Conservation (phyloP, 768 basidiomycete species). For the Mycena sanguinolenta region DNA sequence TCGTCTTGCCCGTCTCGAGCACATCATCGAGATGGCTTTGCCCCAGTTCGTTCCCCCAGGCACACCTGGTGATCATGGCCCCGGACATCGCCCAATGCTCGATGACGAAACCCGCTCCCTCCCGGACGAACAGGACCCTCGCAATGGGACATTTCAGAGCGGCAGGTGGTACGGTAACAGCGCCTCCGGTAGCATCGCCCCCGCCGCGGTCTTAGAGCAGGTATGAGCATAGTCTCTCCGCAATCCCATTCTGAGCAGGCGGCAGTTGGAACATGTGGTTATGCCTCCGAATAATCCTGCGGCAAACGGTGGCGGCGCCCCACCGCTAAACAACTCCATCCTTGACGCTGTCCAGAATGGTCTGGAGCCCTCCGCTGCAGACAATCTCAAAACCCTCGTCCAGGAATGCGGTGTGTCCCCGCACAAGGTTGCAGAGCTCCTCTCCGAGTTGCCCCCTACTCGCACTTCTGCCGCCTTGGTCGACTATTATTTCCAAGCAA, state of each 20-base stretch:
- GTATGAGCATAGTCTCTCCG: slow-evolving; percentile 50
- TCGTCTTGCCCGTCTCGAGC: slow-evolving; percentile 81
- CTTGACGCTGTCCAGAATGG: slow-evolving; percentile 62
- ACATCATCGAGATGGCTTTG: slow-evolving; percentile 83
- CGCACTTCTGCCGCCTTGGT: slow-evolving; percentile 82
- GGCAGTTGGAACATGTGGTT: slow-evolving; percentile 67
- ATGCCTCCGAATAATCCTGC: slow-evolving; percentile 49
- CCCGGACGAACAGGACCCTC: slow-evolving; percentile 82
- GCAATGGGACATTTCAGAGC: slow-evolving; percentile 83
- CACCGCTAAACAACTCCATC: slow-evolving; percentile 43
- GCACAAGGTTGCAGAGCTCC: slow-evolving; percentile 89
- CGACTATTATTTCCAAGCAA: slow-evolving; percentile 82
- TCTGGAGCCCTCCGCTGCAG: slow-evolving; percentile 72
- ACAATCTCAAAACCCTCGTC: slow-evolving; percentile 87
- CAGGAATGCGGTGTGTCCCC: slow-evolving; percentile 94
- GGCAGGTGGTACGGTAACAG: slow-evolving; percentile 90
- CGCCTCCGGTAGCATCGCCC: slow-evolving; percentile 86
- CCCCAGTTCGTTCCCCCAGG: slow-evolving; percentile 76
- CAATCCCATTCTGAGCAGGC: slow-evolving; percentile 20
- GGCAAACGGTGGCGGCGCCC: slow-evolving; percentile 26
- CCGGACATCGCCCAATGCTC: slow-evolving; percentile 56
- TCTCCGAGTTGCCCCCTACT: slow-evolving; percentile 88
- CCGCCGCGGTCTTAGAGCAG: slow-evolving; percentile 84
- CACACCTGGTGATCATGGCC: slow-evolving; percentile 48
- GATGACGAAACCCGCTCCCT: slow-evolving; percentile 83